Conservation (phyloP, 1,284 basidiomycete genomes). For the Takashimella koratensis region DNA sequence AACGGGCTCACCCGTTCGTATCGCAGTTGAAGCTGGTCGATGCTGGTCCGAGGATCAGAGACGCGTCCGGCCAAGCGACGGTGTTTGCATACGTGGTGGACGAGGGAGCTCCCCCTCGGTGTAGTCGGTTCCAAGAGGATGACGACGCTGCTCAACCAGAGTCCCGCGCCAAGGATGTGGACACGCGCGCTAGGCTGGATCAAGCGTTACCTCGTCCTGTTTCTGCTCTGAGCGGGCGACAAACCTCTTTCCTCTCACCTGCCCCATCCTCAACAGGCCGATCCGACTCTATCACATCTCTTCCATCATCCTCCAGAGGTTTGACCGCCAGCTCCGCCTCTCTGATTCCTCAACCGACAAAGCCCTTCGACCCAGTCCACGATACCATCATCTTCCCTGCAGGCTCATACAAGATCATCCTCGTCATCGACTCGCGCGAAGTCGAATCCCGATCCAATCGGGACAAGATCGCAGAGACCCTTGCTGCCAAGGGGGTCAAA, state of each 20-base stretch:
- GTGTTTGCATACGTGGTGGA: constrained; percentile 40
- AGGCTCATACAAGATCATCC: constrained; percentile 54
- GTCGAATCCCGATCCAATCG: constrained; percentile 46
- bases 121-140: constrained; percentile 33
- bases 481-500: constrained; percentile 45
- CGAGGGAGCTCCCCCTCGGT: constrained; percentile 39
- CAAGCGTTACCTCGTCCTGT: not conserved
- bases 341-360: not conserved
- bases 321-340: not conserved
- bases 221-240: not conserved
- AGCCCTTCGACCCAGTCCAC: constrained; percentile 26
- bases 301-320: not conserved
- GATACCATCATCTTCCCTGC: constrained; percentile 49
- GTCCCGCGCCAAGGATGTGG: not conserved
- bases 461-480: constrained; percentile 43
- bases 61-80: constrained; percentile 15
- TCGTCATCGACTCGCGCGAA: constrained; percentile 57
- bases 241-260: not conserved
- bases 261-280: not conserved
- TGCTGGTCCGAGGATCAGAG: constrained; percentile 3
- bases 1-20: constrained; percentile 32
- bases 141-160: not conserved
- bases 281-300: not conserved
- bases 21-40: constrained; percentile 34
- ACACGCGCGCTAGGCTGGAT: not conserved